Base-by-base conservation (phyloP, 2,329 filamentous ascomycete species). In the Aureobasidium sp. region DNA sequence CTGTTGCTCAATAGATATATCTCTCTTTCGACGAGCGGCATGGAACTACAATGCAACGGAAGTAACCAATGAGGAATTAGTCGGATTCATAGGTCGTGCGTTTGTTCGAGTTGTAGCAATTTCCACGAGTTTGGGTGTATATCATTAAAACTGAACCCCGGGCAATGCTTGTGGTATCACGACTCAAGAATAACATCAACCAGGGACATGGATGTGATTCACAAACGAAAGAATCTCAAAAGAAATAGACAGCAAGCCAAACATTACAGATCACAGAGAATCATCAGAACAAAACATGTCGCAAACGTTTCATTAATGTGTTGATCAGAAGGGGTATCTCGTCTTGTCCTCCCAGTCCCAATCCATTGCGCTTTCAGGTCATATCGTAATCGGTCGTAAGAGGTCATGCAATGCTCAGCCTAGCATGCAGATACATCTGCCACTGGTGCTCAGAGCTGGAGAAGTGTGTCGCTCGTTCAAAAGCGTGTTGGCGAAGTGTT, bases 401-500 rank as follows among this genome's bases (percentile, higher is more conserved):
- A 42, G 22, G 19, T 52, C 52, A 29, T 42, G 35, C 17, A n/a
- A 19, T 29, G 35, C 35, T 22, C 33, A 22, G n/a, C 12, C 24
- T 17, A 52, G 8, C 15, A 11, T 9, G 7, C 12, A 12, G 33
- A 17, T 7, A 15, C 19, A 22, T 27, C 15, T 27, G 33, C 27
- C 8, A 12, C 7, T 11, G 19, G 14, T 39, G 31, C 33, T 39
- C 48, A n/a, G n/a, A 27, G 33, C 19, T 11, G 24, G 31, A 9
- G 7, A 24, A 5, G 19, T 8, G 17, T 33, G 14, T 27, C 49
- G 31, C 22, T 14, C 9, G 9, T 27, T 2, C 31, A 27, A 27
- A 19, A 6, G 14, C 27, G 14, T 33, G 17, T 45, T 22, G 40
- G 37, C 37, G n/a, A 8, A 24, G 24, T 45, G 35, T 39, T 72